These are phyloP conservation scores for Mycena alexandri DNA, from an alignment of 768 basidiomycete species.

Conservation along the genomic window DNA sequence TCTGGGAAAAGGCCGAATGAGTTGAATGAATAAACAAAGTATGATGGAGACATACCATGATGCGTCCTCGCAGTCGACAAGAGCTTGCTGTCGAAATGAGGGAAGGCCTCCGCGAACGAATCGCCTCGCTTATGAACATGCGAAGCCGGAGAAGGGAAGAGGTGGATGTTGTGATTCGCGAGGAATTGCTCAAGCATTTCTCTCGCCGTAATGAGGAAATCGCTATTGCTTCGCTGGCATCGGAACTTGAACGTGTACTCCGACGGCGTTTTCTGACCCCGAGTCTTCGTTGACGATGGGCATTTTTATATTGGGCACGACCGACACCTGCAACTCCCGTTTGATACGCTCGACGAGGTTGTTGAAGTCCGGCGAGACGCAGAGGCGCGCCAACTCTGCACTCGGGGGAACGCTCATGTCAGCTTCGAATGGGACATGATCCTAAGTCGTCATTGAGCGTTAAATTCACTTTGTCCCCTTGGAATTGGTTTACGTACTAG, in stretches of 20 bases:
- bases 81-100: constrained; percentile 96
- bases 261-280: constrained; percentile 66
- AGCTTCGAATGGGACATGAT: constrained; percentile 96
- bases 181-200: constrained; percentile 96
- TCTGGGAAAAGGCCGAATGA: constrained; percentile 56
- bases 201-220: constrained; percentile 89
- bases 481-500: constrained; percentile 68
- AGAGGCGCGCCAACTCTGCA: constrained; percentile 81
- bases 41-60: constrained; percentile 54
- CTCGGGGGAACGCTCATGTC: constrained; percentile 92
- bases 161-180: constrained; percentile 83
- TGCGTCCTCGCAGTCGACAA: constrained; percentile 82
- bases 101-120: constrained; percentile 95
- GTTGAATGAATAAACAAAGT: constrained; percentile 26
- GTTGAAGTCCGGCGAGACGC: constrained; percentile 83
- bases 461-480: neutral
- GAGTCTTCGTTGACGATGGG: constrained; percentile 60
- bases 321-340: constrained; percentile 92
- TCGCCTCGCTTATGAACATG: constrained; percentile 89
- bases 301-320: constrained; percentile 83
- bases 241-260: constrained; percentile 96
- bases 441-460: constrained; percentile 60
- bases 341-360: constrained; percentile 92
- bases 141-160: constrained; percentile 84
- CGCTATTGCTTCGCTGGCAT: constrained; percentile 95